Percentiles rank a stretch among this genome's conserved stretches.
Conservation (phyloP, 495 filamentous ascomycete genomes). For the Penicillium atrosanguineum region DNA sequence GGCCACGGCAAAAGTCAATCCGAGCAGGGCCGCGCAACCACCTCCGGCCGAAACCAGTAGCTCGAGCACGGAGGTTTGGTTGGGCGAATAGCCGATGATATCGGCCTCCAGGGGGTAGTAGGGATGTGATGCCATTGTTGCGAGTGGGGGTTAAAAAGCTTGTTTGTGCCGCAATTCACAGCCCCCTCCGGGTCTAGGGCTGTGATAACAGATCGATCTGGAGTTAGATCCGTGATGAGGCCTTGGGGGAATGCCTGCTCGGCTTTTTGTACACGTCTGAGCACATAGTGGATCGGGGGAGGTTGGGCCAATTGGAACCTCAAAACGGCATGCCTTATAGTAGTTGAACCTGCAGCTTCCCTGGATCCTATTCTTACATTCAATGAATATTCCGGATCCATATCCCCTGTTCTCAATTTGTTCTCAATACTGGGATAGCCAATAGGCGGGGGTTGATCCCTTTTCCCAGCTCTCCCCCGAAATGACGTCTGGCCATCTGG, state of each 20-base stretch:
- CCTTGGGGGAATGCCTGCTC: neutral
- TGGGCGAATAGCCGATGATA: slow-evolving; percentile 61
- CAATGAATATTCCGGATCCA: neutral
- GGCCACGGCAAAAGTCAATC: slow-evolving; percentile 46
- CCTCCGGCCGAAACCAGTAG: slow-evolving; percentile 54
- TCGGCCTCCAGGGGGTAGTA: slow-evolving; percentile 66
- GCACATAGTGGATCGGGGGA: slow-evolving; percentile 11
- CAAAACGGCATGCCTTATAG: slow-evolving; percentile 1
- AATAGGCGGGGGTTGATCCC: too few relatives aligned
- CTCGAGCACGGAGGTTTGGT: slow-evolving; percentile 51
- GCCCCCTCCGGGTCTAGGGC: too few relatives aligned
- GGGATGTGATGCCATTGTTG: slow-evolving; percentile 48
- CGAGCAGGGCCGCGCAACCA: slow-evolving; percentile 50
- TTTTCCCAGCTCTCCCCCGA: too few relatives aligned
- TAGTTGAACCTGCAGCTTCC: neutral
- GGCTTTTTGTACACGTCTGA: neutral
- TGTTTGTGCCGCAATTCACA: neutral
- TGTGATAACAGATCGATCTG: neutral
- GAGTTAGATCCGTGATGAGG: neutral
- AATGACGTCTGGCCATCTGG: too few relatives aligned
- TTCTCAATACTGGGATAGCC: too few relatives aligned
- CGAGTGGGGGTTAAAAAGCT: neutral
- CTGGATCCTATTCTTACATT: neutral
- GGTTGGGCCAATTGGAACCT: slow-evolving; percentile 1
- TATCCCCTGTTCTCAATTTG: too few relatives aligned